Evolutionary conservation across 768 basidiomycete genomes (phyloP).

Genomic region (Hericium coralloides): DNA sequence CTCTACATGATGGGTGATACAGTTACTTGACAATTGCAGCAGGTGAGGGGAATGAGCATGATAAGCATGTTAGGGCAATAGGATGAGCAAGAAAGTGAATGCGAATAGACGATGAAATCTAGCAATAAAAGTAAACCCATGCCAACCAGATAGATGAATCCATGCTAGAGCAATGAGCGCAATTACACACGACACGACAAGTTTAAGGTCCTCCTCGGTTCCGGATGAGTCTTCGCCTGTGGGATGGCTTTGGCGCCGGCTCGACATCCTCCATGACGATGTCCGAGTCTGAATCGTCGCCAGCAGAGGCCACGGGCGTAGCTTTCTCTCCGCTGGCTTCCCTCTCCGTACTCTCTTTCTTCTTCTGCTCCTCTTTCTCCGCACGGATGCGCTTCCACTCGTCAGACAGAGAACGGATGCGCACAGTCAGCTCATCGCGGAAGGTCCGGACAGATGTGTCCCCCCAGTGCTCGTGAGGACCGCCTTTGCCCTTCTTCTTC

Average conservation of each 20-base stretch:
- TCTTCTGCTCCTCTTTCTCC: constrained; percentile 5
- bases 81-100: not conserved
- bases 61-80: no score
- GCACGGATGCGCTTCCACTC: constrained; percentile 11
- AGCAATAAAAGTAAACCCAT: not conserved
- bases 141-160: no score
- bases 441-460: not conserved
- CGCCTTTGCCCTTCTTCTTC: constrained; percentile 1
- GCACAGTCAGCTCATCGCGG: constrained; percentile 7
- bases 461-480: constrained; percentile 12
- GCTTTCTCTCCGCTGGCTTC: constrained; percentile 1
- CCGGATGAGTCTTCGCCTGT: not conserved
- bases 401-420: constrained; percentile 8
- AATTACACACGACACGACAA: no score
- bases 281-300: constrained; percentile 9
- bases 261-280: constrained; percentile 8
- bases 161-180: no score
- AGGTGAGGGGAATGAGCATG: no score
- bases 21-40: no score
- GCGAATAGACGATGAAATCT: not conserved
- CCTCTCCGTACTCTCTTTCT: constrained; percentile 1
- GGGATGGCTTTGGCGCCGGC: not conserved
- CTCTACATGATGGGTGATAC: no score
- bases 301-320: constrained; percentile 6
- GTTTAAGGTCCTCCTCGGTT: no score